These are phyloP conservation scores for Cercospora citrullina DNA, from an alignment of 2,329 filamentous ascomycete species.

Conservation along the genomic window DNA sequence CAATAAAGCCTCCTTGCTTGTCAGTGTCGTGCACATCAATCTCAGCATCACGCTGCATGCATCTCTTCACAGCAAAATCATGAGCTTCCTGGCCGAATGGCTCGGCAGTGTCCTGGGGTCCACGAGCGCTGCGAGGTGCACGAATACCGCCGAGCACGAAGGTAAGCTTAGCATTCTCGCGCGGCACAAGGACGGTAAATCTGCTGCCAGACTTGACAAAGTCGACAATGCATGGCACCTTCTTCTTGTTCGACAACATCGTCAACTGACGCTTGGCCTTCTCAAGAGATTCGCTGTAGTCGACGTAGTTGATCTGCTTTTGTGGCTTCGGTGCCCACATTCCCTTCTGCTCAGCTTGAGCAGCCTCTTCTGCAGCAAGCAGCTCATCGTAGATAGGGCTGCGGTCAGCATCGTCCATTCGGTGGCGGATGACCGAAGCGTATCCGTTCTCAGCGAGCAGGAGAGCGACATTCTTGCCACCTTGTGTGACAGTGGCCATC, in stretches of 20 bases:
- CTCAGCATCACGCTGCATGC: slow-evolving; percentile 92
- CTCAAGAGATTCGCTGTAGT: slow-evolving; percentile 88
- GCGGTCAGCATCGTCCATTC: slow-evolving; percentile 90
- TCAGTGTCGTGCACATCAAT: slow-evolving; percentile 93
- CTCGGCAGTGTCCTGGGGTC: slow-evolving; percentile 77
- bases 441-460: slow-evolving; percentile 88
- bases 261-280: slow-evolving; percentile 94
- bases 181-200: slow-evolving; percentile 87
- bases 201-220: slow-evolving; percentile 97
- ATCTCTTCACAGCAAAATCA: slow-evolving; percentile 83
- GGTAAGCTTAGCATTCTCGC: slow-evolving; percentile 91
- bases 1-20: slow-evolving; percentile 97
- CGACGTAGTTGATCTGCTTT: slow-evolving; percentile 77
- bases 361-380: slow-evolving; percentile 73
- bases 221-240: slow-evolving; percentile 89
- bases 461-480: slow-evolving; percentile 84
- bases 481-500: slow-evolving; percentile 81
- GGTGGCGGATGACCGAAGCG: slow-evolving; percentile 89
- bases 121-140: slow-evolving; percentile 81
- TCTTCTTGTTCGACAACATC: slow-evolving; percentile 84
- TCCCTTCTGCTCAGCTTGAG: slow-evolving; percentile 85
- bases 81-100: slow-evolving; percentile 94
- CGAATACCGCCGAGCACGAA: slow-evolving; percentile 92
- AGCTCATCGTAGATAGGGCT: slow-evolving; percentile 93
- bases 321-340: slow-evolving; percentile 93